Evolutionary conservation across 768 basidiomycete species (phyloP).

Genomic region (Amanita molliuscula): DNA sequence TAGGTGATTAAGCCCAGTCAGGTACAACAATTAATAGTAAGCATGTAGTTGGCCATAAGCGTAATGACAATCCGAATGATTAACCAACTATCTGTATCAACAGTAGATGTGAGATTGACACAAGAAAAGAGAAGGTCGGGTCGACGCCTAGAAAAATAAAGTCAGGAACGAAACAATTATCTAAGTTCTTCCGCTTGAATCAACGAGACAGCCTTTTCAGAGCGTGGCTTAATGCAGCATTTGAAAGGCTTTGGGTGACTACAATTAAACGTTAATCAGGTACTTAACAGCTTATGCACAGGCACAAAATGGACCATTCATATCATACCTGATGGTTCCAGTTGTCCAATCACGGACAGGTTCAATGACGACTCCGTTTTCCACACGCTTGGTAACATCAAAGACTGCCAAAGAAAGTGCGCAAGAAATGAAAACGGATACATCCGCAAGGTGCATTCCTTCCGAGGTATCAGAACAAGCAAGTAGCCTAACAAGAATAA

Average conservation of each 20-base stretch:
- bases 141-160: conserved; percentile 12
- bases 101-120: background rate
- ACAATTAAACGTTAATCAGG: conserved; percentile 5
- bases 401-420: conserved; percentile 44
- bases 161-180: conserved; percentile 21
- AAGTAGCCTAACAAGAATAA: background rate
- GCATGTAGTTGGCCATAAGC: background rate
- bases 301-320: background rate
- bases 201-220: conserved; percentile 41
- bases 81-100: conserved; percentile 1
- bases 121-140: background rate
- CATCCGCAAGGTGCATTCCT: conserved; percentile 47
- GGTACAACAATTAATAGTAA: conserved; percentile 13
- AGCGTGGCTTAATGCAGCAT: conserved; percentile 51
- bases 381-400: conserved; percentile 34
- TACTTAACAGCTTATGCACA: background rate
- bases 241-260: conserved; percentile 55
- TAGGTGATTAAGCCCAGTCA: conserved; percentile 9
- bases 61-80: background rate
- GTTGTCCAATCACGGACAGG: conserved; percentile 48
- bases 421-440: conserved; percentile 41
- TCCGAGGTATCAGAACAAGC: conserved; percentile 5
- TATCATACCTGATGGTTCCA: conserved; percentile 51
- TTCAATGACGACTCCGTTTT: conserved; percentile 33
- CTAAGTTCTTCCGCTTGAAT: conserved; percentile 35